phyloP scores from a whole-genome alignment of 169 alveolate species.

The Cryptosporidium sp. region DNA sequence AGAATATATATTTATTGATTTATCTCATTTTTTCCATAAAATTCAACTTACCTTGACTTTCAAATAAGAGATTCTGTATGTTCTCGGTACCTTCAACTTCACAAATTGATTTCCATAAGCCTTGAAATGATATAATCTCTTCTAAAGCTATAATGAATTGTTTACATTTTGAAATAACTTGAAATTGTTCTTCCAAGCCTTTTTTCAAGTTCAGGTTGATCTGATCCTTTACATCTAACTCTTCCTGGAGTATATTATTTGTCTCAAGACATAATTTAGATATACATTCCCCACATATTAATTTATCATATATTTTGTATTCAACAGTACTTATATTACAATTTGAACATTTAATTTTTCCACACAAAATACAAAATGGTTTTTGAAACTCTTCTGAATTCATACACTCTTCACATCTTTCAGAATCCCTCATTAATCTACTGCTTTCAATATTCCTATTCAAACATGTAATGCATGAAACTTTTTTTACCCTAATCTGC shows the following conservation, averaged over 20 bases:
- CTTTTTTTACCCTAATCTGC: not conserved
- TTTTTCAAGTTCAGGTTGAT: slow-evolving; percentile 39
- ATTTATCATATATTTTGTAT: not conserved
- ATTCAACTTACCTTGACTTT: slow-evolving; percentile 47
- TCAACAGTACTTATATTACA: not conserved
- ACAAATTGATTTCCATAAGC: slow-evolving; percentile 50
- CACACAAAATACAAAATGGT: slow-evolving; percentile 39
- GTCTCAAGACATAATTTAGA: slow-evolving; percentile 17
- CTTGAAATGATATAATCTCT: slow-evolving; percentile 44
- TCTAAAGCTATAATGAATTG: slow-evolving; percentile 48
- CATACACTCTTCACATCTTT: not conserved
- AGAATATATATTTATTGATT: not conserved
- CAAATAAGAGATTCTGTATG: slow-evolving; percentile 25
- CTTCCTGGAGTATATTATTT: slow-evolving; percentile 25
- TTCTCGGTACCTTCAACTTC: slow-evolving; percentile 27
- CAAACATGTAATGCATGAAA: not conserved
- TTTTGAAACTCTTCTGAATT: not conserved
- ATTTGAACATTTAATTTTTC: not conserved
- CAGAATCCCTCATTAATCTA: not conserved
- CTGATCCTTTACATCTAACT: slow-evolving; percentile 58
- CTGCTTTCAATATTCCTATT: not conserved
- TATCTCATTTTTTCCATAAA: too few relatives aligned
- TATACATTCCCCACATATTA: slow-evolving; percentile 27
- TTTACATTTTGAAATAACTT: slow-evolving; percentile 46
- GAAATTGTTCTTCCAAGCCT: slow-evolving; percentile 63